These are phyloP conservation scores for Ascocoryne sarcoides DNA, from an alignment of 2,329 filamentous ascomycete genomes.

Conservation along the genomic window DNA sequence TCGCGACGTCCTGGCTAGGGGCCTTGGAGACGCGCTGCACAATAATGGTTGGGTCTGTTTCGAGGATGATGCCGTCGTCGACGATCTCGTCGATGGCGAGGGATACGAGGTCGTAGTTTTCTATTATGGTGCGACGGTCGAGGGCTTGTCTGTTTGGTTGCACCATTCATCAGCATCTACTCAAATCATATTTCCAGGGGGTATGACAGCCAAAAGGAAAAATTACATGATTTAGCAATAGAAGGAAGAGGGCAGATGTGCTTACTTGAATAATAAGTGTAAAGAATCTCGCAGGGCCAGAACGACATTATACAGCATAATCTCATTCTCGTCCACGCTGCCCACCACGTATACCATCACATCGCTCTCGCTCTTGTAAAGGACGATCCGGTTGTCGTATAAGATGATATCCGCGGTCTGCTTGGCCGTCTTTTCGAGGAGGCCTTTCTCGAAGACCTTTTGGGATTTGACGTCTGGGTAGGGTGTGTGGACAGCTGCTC, in stretches of 20 bases:
- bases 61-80: constrained; percentile 91
- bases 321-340: constrained; percentile 88
- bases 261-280: constrained; percentile 85
- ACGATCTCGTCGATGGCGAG: constrained; percentile 93
- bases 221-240: background rate
- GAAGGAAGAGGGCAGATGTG: constrained; percentile 3
- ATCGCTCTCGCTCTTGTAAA: constrained; percentile 97
- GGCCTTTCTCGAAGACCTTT: constrained; percentile 92
- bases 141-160: constrained; percentile 79
- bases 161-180: background rate
- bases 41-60: constrained; percentile 93
- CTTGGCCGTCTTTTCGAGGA: constrained; percentile 93
- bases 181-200: background rate
- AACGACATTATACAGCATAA: constrained; percentile 90
- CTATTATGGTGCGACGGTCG: constrained; percentile 94
- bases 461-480: constrained; percentile 89
- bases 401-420: constrained; percentile 93
- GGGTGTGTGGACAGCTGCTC: constrained; percentile 55
- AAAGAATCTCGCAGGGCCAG: constrained; percentile 84
- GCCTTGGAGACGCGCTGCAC: constrained; percentile 87
- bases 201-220: background rate
- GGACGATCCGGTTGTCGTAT: constrained; percentile 91
- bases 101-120: constrained; percentile 96
- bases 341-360: constrained; percentile 95
- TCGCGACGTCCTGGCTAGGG: constrained; percentile 76